Conservation (phyloP, 257 asterid species). For the Jaltomata sinuosa region DNA sequence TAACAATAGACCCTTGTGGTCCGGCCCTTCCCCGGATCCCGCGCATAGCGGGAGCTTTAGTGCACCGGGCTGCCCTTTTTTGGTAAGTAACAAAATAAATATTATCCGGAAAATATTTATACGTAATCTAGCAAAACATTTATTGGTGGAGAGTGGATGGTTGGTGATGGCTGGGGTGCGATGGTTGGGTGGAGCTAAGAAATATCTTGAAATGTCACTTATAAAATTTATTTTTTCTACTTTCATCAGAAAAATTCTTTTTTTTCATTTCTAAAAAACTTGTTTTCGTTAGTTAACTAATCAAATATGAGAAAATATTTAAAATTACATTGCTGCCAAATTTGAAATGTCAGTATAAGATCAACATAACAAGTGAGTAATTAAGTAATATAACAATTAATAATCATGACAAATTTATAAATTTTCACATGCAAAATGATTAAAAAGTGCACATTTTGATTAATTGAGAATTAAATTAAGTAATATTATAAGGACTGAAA, state of each 20-base stretch:
- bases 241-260: too few relatives aligned
- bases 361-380: neutral
- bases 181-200: too few relatives aligned
- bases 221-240: neutral
- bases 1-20: too few relatives aligned
- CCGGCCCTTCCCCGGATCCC: too few relatives aligned
- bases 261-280: too few relatives aligned
- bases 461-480: neutral
- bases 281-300: neutral
- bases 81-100: neutral
- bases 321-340: fast-evolving
- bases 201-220: neutral
- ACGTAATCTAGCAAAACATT: fast-evolving
- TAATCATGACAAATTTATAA: neutral
- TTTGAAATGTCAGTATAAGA: fast-evolving
- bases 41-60: too few relatives aligned
- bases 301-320: neutral
- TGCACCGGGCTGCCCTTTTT: too few relatives aligned
- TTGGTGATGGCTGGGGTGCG: too few relatives aligned
- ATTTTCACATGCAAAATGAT: neutral
- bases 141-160: neutral
- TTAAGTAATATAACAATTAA: neutral
- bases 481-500: neutral
- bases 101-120: neutral
- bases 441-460: neutral